These are phyloP conservation scores for Ophiobolus disseminans DNA, from an alignment of 2,329 filamentous ascomycete species.

Conservation along the genomic window DNA sequence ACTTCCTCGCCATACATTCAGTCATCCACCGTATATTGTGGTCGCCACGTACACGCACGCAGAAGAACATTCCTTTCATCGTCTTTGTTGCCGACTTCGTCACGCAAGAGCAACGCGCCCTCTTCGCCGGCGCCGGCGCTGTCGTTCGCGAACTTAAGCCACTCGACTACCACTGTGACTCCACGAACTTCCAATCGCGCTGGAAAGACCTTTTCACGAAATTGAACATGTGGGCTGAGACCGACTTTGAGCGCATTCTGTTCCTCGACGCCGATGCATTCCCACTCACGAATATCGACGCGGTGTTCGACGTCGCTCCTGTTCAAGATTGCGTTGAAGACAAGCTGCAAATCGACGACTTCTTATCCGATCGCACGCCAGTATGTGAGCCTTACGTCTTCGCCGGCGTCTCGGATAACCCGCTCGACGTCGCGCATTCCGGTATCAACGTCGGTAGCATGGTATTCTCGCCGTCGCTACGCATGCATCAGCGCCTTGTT, in stretches of 20 bases:
- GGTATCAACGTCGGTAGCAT: constrained; percentile 45
- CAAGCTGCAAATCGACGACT: constrained; percentile 35
- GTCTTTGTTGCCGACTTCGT: constrained; percentile 47
- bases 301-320: constrained; percentile 35
- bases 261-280: constrained; percentile 47
- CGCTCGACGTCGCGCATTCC: constrained; percentile 11
- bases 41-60: constrained; percentile 34
- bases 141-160: constrained; percentile 41
- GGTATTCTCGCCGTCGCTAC: constrained; percentile 38
- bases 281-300: constrained; percentile 38
- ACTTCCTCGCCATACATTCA: constrained; percentile 44
- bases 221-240: constrained; percentile 46
- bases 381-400: constrained; percentile 42
- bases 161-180: constrained; percentile 37
- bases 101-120: constrained; percentile 35
- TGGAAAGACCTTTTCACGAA: constrained; percentile 48
- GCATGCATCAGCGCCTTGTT: constrained; percentile 39
- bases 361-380: constrained; percentile 20
- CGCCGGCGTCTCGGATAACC: constrained; percentile 33
- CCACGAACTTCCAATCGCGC: constrained; percentile 25
- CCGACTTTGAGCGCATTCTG: constrained; percentile 37
- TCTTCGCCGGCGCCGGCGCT: constrained; percentile 42
- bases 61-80: constrained; percentile 33
- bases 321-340: constrained; percentile 27
- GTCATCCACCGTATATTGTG: constrained; percentile 44